These are phyloP conservation scores for Novymonas esmeraldas DNA, from an alignment of 208 protist species.

Conservation along the genomic window DNA sequence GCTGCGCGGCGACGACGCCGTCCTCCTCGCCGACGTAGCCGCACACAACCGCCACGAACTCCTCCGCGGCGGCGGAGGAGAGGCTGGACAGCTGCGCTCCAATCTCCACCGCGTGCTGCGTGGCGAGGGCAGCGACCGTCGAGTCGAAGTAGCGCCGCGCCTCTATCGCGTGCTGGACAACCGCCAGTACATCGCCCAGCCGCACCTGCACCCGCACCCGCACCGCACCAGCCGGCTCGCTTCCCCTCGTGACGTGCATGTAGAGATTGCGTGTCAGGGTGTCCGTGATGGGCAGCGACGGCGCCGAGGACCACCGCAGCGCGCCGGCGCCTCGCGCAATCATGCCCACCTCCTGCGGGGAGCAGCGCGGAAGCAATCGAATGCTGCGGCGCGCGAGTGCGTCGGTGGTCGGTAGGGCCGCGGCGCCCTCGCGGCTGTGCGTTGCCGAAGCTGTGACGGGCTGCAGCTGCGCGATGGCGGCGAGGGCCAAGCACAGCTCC, in stretches of 20 bases:
- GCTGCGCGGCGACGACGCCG: slow-evolving; percentile 9
- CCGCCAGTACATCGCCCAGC: slow-evolving; percentile 19
- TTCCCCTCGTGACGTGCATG: slow-evolving; percentile 1
- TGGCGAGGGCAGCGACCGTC: slow-evolving; percentile 18
- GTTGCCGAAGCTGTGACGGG: not conserved
- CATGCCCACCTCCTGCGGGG: slow-evolving; percentile 64
- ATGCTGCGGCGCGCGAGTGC: slow-evolving; percentile 23
- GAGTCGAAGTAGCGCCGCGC: slow-evolving; percentile 28
- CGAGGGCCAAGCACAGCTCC: slow-evolving; percentile 72
- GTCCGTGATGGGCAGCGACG: slow-evolving; percentile 29
- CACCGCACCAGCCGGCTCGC: not conserved
- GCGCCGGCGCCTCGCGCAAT: slow-evolving; percentile 52
- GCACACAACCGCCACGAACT: slow-evolving; percentile 22
- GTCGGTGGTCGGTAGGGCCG: not conserved
- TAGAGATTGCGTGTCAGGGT: slow-evolving; percentile 43
- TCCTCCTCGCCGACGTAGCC: slow-evolving; percentile 19
- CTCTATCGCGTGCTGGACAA: slow-evolving; percentile 14
- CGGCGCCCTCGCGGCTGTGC: slow-evolving; percentile 1
- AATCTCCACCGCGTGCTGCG: slow-evolving; percentile 7
- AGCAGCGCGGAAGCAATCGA: slow-evolving; percentile 50
- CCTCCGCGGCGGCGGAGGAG: slow-evolving; percentile 8
- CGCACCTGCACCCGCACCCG: slow-evolving; percentile 10
- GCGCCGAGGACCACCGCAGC: slow-evolving; percentile 30
- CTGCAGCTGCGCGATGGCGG: slow-evolving; percentile 47
- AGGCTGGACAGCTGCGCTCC: not conserved